phyloP scores from a whole-genome alignment of 805 yeast genomes.

The Ogataea haglerorum region DNA sequence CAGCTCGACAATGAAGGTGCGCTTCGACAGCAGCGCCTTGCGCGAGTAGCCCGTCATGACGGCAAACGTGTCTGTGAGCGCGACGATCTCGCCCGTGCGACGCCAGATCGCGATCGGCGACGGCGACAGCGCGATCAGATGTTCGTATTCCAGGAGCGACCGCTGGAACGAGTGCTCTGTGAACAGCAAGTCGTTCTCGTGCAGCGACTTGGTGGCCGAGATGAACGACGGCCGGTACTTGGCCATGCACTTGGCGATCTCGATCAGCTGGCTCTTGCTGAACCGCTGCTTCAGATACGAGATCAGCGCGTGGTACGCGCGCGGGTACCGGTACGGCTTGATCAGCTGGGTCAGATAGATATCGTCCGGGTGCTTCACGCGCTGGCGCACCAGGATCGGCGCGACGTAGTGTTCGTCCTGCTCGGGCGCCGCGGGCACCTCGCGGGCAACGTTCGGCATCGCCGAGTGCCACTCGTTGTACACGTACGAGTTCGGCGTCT shows the following conservation, averaged over 20 bases:
- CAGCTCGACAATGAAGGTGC: constrained; percentile 71
- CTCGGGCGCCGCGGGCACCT: constrained; percentile 39
- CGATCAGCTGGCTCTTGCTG: constrained; percentile 35
- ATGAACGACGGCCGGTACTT: constrained; percentile 73
- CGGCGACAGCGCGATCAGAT: constrained; percentile 54
- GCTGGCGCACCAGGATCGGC: constrained; percentile 54
- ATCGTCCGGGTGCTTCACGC: constrained; percentile 51
- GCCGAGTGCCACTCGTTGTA: constrained; percentile 49
- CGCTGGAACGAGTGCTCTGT: constrained; percentile 59
- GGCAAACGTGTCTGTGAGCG: constrained; percentile 70
- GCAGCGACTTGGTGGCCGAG: constrained; percentile 68
- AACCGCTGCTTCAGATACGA: constrained; percentile 52
- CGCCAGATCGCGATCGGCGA: constrained; percentile 85
- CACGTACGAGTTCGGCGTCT: constrained; percentile 41
- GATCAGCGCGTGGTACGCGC: constrained; percentile 58
- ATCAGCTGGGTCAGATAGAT: constrained; percentile 39
- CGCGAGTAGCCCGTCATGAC: constrained; percentile 63
- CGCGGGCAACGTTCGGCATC: constrained; percentile 49
- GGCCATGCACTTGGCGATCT: constrained; percentile 56
- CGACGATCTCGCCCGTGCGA: constrained; percentile 80
- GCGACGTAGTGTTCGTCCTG: constrained; percentile 46
- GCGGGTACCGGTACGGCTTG: constrained; percentile 58
- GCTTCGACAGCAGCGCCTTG: constrained; percentile 52
- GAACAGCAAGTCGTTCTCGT: constrained; percentile 65
- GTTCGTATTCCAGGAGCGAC: constrained; percentile 54